Evolutionary conservation across 2,329 filamentous ascomycete species (phyloP).

Genomic region (Neonectria hederae): DNA sequence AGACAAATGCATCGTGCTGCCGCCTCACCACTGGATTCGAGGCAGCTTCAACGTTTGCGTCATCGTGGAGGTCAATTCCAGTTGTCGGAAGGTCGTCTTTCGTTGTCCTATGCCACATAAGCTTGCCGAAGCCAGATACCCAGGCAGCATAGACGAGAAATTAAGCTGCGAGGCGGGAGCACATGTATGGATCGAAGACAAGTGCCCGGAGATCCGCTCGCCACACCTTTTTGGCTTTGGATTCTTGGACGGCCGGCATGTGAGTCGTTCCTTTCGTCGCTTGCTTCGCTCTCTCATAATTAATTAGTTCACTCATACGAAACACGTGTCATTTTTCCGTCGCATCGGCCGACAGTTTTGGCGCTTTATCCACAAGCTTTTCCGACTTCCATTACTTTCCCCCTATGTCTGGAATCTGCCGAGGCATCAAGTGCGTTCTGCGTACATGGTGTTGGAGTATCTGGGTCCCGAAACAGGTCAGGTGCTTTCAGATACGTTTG

Average conservation of each 20-base stretch:
- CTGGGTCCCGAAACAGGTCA: constrained; percentile 31
- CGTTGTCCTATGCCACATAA: no score
- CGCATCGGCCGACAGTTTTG: constrained; percentile 7
- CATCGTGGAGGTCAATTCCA: background rate
- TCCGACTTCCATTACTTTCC: constrained; percentile 27
- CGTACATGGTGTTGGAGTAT: constrained; percentile 38
- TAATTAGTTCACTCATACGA: constrained; percentile 16
- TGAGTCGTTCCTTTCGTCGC: background rate
- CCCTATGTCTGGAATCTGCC: constrained; percentile 20
- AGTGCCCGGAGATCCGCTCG: background rate
- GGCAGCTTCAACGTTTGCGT: background rate
- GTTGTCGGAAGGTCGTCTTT: background rate
- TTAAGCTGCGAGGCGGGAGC: background rate
- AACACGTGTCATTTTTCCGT: constrained; percentile 13
- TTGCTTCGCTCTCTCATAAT: constrained; percentile 15
- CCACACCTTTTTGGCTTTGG: background rate
- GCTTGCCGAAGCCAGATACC: background rate
- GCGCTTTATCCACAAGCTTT: constrained; percentile 18
- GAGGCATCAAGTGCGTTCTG: constrained; percentile 4
- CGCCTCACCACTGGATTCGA: background rate
- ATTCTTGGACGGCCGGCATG: constrained; percentile 1
- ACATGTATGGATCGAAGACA: background rate
- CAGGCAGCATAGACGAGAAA: background rate
- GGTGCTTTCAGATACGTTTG: constrained; percentile 37
- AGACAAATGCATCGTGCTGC: no score